Base-by-base conservation (phyloP, 805 yeast species). In the Candida pseudoglaebosa region DNA sequence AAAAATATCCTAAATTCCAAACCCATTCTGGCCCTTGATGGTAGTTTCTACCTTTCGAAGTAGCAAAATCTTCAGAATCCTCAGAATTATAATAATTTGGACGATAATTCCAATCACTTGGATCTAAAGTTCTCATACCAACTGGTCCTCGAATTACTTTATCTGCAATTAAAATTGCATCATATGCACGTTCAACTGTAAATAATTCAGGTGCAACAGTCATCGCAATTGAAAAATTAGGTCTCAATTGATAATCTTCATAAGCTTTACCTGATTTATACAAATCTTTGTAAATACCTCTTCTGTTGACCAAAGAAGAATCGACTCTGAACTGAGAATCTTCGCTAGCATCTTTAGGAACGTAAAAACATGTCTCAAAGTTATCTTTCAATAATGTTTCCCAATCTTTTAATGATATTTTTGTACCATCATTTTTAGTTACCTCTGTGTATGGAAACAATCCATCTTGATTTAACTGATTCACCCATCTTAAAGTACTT, bases 11-110 rank as follows among this genome's bases (percentile, higher is more conserved):
- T 18, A 74, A 71, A 42, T 80, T 76, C 97, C 97, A 91, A 24
- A 86, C 84, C 99, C 99, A 91, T 57, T 93, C 99, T 2, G 99
- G 99, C 2, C 99, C 99, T 64, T 91, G 98, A 61, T 91, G 99
- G 59, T 91, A 91, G 63, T 93, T 93, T 52, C 98, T 77, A 21
- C 99, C 99, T 62, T 89, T 88, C 2, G 97, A 73, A 0, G 97
- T 89, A 1, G 95, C 88, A 71, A 89, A 93, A 59, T 91, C 96
- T 4, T 73, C 78, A 38, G 77, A 78, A 53, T 91, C 98, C 29
- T 76, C 83, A 34, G 88, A 66, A 57, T 91, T 93, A 53, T 70
- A 69, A 61, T 91, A 91, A 63, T 86, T 78, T 2, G 99, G 99
- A 46, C 95, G 74, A 60, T 93, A 91, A 61, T 91, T 90, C 66